Percentiles rank a stretch among this genome's conserved stretches.
These are phyloP conservation scores for Penicillium maclennaniae DNA, from an alignment of 495 filamentous ascomycete species.

Conservation along the genomic window DNA sequence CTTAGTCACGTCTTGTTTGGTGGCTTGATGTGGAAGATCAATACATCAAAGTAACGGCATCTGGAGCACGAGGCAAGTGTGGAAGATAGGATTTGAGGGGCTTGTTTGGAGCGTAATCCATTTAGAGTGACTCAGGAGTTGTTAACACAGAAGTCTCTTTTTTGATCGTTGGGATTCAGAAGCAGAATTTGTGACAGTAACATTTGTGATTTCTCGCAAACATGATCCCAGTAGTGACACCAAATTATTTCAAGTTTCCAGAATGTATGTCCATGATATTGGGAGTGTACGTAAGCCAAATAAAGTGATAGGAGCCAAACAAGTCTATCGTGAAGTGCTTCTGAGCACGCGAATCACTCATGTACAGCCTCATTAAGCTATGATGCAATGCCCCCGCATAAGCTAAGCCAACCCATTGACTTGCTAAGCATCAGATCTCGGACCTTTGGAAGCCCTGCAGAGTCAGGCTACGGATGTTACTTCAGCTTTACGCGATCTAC, in stretches of 20 bases:
- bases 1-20: conserved; percentile 1
- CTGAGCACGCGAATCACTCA: neutral
- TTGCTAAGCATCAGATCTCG: conserved; percentile 4
- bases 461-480: neutral
- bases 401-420: conserved; percentile 21
- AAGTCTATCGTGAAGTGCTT: neutral
- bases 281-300: too few species aligned
- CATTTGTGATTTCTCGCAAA: too few species aligned
- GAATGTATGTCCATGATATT: too few species aligned
- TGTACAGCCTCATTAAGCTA: neutral
- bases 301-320: too few species aligned
- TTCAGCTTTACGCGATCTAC: neutral
- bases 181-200: too few species aligned
- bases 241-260: too few species aligned
- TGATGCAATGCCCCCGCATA: conserved; percentile 24
- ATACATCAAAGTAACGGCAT: neutral
- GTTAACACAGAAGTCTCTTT: neutral
- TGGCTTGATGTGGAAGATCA: neutral
- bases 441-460: neutral
- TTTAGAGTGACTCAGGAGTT: neutral
- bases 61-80: neutral
- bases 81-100: neutral
- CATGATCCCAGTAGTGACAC: too few species aligned
- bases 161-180: too few species aligned
- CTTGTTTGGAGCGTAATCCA: neutral